Conservation (phyloP, 2,329 filamentous ascomycete species). For the Talaromyces sp. region DNA sequence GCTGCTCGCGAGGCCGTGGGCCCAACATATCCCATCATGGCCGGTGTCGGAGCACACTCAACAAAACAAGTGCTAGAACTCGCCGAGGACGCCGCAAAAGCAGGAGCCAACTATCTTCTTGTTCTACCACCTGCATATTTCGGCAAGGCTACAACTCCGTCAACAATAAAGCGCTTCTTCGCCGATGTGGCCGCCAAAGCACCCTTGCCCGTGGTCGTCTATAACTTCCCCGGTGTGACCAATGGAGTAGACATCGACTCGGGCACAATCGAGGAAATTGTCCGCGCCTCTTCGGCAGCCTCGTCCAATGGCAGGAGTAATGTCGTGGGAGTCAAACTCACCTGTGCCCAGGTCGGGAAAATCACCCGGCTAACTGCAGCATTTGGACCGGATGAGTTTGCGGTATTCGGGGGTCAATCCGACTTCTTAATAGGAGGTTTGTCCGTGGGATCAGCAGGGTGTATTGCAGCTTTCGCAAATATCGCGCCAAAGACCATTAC, state of each 20-base stretch:
- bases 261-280: conserved; percentile 48
- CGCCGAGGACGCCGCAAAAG: conserved; percentile 29
- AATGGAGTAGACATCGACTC: conserved; percentile 60
- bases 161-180: background rate
- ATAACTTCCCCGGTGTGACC: conserved; percentile 59
- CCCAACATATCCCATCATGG: conserved; percentile 47
- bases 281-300: conserved; percentile 27
- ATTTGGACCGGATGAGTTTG: conserved; percentile 48
- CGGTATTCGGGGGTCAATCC: conserved; percentile 77
- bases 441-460: conserved; percentile 66
- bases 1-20: conserved; percentile 30
- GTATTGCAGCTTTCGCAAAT: conserved; percentile 78
- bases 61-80: conserved; percentile 61
- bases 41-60: conserved; percentile 65
- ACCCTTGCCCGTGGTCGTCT: conserved; percentile 51
- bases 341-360: conserved; percentile 46
- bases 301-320: conserved; percentile 32
- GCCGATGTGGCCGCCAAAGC: conserved; percentile 35
- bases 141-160: conserved; percentile 44
- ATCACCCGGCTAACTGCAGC: conserved; percentile 21
- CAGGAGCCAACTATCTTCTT: conserved; percentile 51
- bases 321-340: conserved; percentile 56
- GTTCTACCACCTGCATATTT: conserved; percentile 57
- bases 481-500: conserved; percentile 74
- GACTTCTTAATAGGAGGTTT: conserved; percentile 76